Evolutionary conservation across 164 flowering plant genomes (phyloP).

Genomic region (Piper longum): DNA sequence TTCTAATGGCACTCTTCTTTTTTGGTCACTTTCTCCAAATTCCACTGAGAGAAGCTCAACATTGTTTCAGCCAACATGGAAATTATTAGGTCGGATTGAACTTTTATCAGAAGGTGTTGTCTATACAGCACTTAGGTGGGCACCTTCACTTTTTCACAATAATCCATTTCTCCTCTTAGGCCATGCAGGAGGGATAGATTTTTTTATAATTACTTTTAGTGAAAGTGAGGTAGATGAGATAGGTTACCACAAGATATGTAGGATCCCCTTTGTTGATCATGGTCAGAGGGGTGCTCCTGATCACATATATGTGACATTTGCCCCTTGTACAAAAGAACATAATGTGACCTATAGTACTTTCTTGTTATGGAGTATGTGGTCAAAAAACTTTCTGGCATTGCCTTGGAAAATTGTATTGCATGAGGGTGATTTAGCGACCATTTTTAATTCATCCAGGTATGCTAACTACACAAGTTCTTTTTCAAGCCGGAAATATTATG

Average conservation of each 20-base stretch:
- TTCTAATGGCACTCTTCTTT: slow-evolving; percentile 53
- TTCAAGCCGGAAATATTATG: slow-evolving; percentile 31
- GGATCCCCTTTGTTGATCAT: slow-evolving; percentile 41
- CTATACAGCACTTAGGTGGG: slow-evolving; percentile 74
- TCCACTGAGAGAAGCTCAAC: slow-evolving; percentile 27
- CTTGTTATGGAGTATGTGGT: slow-evolving; percentile 64
- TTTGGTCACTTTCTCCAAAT: slow-evolving; percentile 64
- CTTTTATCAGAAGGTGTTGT: slow-evolving; percentile 14
- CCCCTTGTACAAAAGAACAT: slow-evolving; percentile 28
- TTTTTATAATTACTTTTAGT: slow-evolving; percentile 30
- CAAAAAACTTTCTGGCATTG: slow-evolving; percentile 43
- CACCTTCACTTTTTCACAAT: slow-evolving; percentile 41
- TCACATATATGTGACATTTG: slow-evolving; percentile 38
- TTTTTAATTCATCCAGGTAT: slow-evolving; percentile 16
- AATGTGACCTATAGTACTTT: slow-evolving; percentile 28
- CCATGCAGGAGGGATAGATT: slow-evolving; percentile 64
- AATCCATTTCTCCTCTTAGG: slow-evolving; percentile 53
- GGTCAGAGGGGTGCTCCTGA: slow-evolving; percentile 29
- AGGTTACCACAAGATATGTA: slow-evolving; percentile 45
- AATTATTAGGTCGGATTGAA: slow-evolving; percentile 32
- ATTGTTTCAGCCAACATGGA: slow-evolving; percentile 42
- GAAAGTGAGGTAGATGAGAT: slow-evolving; percentile 22
- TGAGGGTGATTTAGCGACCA: slow-evolving; percentile 29
- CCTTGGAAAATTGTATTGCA: slow-evolving; percentile 70
- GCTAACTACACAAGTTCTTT: slow-evolving; percentile 30